These are phyloP conservation scores for Quercus phellos DNA, from an alignment of 331 rosid genomes.

Conservation along the genomic window DNA sequence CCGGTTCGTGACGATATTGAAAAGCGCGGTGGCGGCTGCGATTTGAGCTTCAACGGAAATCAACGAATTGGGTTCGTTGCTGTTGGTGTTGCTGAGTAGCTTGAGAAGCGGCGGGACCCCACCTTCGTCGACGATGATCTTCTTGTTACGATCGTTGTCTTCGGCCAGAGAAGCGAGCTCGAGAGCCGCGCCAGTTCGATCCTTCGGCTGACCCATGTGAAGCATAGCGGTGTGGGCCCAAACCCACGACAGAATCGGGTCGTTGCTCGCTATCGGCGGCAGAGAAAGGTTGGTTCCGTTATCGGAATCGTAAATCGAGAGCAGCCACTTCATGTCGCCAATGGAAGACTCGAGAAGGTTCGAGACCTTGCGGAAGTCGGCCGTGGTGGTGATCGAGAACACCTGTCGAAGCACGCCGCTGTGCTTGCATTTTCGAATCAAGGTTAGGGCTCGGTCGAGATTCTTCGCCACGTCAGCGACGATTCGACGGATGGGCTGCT, in stretches of 20 bases:
- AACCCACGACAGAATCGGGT: constrained; percentile 80
- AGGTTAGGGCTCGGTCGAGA: constrained; percentile 54
- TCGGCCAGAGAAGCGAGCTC: constrained; percentile 42
- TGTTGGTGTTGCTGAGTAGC: constrained; percentile 50
- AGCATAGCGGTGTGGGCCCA: constrained; percentile 63
- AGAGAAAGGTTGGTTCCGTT: constrained; percentile 43
- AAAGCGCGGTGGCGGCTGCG: constrained; percentile 66
- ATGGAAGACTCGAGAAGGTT: constrained; percentile 60
- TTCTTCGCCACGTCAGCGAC: constrained; percentile 51
- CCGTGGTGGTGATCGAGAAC: constrained; percentile 58
- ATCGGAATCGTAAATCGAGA: constrained; percentile 54
- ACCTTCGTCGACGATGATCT: constrained; percentile 70
- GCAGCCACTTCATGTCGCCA: constrained; percentile 74
- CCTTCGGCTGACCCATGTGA: constrained; percentile 71
- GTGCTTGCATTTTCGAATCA: constrained; percentile 59
- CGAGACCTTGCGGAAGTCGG: constrained; percentile 58
- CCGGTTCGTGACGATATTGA: constrained; percentile 37
- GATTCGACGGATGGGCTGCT: constrained; percentile 66
- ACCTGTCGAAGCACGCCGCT: constrained; percentile 70
- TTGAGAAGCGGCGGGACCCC: constrained; percentile 65
- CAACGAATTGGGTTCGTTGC: constrained; percentile 11
- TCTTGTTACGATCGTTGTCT: constrained; percentile 58
- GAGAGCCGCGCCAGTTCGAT: constrained; percentile 63
- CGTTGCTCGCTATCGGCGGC: constrained; percentile 75
- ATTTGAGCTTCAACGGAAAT: constrained; percentile 52